Percentiles rank a stretch among this genome's conserved stretches.
Conservation (phyloP, 768 basidiomycete genomes). For the Amanita brunnescens region DNA sequence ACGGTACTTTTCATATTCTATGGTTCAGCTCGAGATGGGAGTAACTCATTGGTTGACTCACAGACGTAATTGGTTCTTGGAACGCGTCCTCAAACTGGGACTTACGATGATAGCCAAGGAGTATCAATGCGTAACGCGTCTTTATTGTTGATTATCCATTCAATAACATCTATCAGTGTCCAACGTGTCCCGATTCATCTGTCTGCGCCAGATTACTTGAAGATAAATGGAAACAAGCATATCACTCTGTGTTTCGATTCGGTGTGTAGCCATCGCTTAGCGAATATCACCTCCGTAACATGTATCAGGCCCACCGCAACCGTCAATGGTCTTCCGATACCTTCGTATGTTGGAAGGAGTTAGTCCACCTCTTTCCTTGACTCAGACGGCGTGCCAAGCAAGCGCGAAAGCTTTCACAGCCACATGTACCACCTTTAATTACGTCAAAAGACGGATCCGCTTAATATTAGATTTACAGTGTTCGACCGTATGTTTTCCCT, state of each 20-base stretch:
- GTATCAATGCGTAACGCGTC: slow-evolving; percentile 74
- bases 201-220: slow-evolving; percentile 79
- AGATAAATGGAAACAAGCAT: slow-evolving; percentile 90
- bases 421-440: slow-evolving; percentile 45
- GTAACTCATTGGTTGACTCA: not conserved
- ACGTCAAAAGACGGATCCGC: not conserved
- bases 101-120: slow-evolving; percentile 84
- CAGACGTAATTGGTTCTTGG: slow-evolving; percentile 92
- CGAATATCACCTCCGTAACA: not conserved
- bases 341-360: slow-evolving; percentile 85
- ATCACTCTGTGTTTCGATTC: slow-evolving; percentile 79
- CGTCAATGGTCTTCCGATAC: slow-evolving; percentile 90
- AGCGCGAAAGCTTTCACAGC: slow-evolving; percentile 86
- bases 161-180: slow-evolving; percentile 40
- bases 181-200: slow-evolving; percentile 73
- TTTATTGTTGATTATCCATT: not conserved
- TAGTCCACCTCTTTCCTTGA: slow-evolving; percentile 79
- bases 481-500: slow-evolving; percentile 89
- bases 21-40: not conserved
- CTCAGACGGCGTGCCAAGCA: slow-evolving; percentile 81
- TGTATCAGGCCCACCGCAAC: slow-evolving; percentile 66
- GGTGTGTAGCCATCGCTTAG: slow-evolving; percentile 35
- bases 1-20: slow-evolving; percentile 31
- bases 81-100: slow-evolving; percentile 87
- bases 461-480: slow-evolving; percentile 34